These are phyloP conservation scores for Fraxinus dipetala DNA, from an alignment of 305 asterid species.

Conservation along the genomic window DNA sequence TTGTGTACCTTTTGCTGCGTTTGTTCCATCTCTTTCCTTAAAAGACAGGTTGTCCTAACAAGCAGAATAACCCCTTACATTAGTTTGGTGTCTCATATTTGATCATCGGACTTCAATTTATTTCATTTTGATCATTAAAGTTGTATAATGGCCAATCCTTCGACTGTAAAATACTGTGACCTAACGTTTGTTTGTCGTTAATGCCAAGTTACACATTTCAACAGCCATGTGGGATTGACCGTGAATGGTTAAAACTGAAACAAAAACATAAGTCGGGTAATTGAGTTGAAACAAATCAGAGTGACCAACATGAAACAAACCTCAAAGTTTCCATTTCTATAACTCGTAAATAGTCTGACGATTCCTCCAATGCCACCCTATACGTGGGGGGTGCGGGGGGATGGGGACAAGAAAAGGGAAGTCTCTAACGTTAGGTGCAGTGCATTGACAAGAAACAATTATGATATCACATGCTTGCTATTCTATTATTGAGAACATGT, in stretches of 20 bases:
- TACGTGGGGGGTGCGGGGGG: neutral
- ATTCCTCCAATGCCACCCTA: neutral
- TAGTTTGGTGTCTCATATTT: neutral
- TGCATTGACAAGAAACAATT: neutral
- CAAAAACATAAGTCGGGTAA: neutral
- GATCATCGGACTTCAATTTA: neutral
- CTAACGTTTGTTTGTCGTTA: neutral
- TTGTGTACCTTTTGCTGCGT: constrained; percentile 7
- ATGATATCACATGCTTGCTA: neutral
- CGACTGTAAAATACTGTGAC: neutral
- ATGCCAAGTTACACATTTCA: neutral
- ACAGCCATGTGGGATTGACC: neutral
- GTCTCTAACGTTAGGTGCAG: neutral
- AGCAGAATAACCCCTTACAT: neutral
- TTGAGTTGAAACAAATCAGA: neutral
- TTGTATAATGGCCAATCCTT: neutral
- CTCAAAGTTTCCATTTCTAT: neutral
- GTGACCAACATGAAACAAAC: neutral
- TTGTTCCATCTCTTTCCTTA: neutral
- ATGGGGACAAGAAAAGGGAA: neutral
- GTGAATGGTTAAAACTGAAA: neutral
- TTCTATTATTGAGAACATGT: neutral
- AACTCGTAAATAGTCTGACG: neutral
- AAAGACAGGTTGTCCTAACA: constrained; percentile 18
- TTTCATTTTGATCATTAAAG: neutral